A percentile compares a stretch with the other conserved stretches of the same genome.
phyloP scores from a whole-genome alignment of 176 grass and related monocot species.

The Raddia distichophylla region DNA sequence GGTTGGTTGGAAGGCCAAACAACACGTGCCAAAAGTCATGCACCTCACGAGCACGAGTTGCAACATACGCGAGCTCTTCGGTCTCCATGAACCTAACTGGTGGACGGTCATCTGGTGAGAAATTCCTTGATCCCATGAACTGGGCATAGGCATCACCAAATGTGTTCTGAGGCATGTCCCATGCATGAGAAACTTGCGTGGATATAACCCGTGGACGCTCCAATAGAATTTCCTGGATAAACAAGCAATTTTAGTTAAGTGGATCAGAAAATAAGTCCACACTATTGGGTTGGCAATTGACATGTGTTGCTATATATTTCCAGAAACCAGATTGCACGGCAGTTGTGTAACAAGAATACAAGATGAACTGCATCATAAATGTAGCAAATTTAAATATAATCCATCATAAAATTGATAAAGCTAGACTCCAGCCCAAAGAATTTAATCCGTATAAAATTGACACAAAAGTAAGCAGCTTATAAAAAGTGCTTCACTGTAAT shows the following conservation, averaged over 20 bases:
- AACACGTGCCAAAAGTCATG: conserved; percentile 97
- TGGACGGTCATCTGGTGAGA: conserved; percentile 85
- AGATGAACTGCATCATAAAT: background rate
- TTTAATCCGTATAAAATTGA: background rate
- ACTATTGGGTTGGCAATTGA: background rate
- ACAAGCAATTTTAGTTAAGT: conserved; percentile 23
- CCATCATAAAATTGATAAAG: background rate
- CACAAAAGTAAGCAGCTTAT: background rate
- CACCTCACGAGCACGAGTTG: conserved; percentile 81
- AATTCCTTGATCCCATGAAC: conserved; percentile 99
- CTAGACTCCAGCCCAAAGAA: background rate
- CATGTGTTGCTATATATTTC: background rate
- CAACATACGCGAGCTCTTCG: conserved; percentile 78
- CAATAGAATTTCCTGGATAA: conserved; percentile 79
- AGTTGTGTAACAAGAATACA: background rate
- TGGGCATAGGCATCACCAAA: conserved; percentile 85
- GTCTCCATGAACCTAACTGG: conserved; percentile 93
- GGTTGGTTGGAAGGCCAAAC: conserved; percentile 84
- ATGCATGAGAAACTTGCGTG: conserved; percentile 69
- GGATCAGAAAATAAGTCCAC: background rate
- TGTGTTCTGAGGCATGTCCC: conserved; percentile 86
- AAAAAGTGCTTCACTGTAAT: background rate
- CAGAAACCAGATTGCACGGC: background rate
- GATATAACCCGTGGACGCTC: conserved; percentile 82
- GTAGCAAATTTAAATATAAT: background rate